These are phyloP conservation scores for Aspergillus cristatus DNA, from an alignment of 495 filamentous ascomycete species.

Conservation along the genomic window DNA sequence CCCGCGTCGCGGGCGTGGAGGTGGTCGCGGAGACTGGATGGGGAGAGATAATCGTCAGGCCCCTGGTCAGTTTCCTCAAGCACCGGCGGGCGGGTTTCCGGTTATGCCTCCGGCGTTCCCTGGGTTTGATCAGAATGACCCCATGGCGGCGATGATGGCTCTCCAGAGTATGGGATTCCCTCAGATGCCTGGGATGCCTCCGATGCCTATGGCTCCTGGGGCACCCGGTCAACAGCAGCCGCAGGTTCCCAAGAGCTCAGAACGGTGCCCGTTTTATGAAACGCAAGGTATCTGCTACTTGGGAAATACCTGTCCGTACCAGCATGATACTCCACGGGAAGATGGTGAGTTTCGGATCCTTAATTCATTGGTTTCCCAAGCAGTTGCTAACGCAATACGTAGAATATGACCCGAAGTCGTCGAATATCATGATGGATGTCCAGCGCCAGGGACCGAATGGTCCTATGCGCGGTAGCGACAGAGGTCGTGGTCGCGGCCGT, in stretches of 20 bases:
- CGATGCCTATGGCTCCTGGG: conserved; percentile 33
- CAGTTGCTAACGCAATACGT: conserved; percentile 12
- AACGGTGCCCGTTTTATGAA: conserved; percentile 81
- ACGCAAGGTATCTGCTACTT: conserved; percentile 76
- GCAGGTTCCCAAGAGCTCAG: conserved; percentile 29
- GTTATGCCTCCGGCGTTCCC: conserved; percentile 42
- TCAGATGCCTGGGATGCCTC: conserved; percentile 44
- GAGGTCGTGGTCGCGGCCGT: conserved; percentile 39
- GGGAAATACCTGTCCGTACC: conserved; percentile 69
- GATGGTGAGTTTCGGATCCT: conserved; percentile 31
- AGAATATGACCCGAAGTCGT: conserved; percentile 84
- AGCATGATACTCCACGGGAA: conserved; percentile 59
- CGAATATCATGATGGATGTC: conserved; percentile 36
- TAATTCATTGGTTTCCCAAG: conserved; percentile 3
- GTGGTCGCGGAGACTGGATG: conserved; percentile 44
- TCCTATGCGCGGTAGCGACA: conserved; percentile 26
- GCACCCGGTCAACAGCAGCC: conserved; percentile 16
- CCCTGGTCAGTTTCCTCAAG: conserved; percentile 20
- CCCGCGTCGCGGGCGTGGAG: conserved; percentile 54
- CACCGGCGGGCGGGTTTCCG: conserved; percentile 30
- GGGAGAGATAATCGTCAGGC: conserved; percentile 20
- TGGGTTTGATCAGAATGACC: conserved; percentile 52
- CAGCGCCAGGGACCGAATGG: conserved; percentile 13
- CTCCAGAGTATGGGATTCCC: conserved; percentile 62
- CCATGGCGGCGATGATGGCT: conserved; percentile 60